These are phyloP conservation scores for Apiospora malaysiana DNA, from an alignment of 2,329 filamentous ascomycete species.

Conservation along the genomic window DNA sequence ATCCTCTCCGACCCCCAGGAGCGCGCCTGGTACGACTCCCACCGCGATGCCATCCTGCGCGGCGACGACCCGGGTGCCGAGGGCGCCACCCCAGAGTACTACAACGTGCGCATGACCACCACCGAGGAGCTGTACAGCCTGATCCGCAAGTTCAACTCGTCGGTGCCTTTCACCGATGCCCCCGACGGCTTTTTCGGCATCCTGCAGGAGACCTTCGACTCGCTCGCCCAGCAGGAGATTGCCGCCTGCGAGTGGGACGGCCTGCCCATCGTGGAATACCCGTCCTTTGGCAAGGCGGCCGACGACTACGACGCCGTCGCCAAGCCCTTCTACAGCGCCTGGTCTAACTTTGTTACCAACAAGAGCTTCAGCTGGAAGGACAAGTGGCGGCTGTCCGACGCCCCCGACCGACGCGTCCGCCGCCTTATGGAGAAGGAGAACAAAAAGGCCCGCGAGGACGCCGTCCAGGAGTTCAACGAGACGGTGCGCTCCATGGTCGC, in stretches of 20 bases:
- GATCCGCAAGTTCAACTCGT: conserved; percentile 80
- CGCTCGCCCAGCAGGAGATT: conserved; percentile 80
- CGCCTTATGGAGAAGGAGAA: conserved; percentile 97
- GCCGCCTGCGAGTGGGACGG: conserved; percentile 74
- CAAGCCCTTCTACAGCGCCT: conserved; percentile 79
- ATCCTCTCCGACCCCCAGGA: conserved; percentile 96
- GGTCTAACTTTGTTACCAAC: conserved; percentile 80
- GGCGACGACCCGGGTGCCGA: conserved; percentile 61
- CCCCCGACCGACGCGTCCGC: conserved; percentile 82
- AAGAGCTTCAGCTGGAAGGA: conserved; percentile 94
- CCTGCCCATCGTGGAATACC: conserved; percentile 69
- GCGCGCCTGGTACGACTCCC: conserved; percentile 96
- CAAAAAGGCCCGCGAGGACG: conserved; percentile 80
- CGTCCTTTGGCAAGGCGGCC: conserved; percentile 79
- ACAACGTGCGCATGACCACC: conserved; percentile 78
- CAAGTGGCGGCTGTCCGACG: conserved; percentile 80
- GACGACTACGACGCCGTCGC: conserved; percentile 80
- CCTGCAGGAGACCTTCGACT: conserved; percentile 77
- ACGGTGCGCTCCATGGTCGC: conserved; percentile 84
- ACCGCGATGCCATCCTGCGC: conserved; percentile 82
- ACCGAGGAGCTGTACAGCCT: conserved; percentile 79
- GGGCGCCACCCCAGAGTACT: conserved; percentile 61
- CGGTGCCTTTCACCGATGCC: conserved; percentile 80
- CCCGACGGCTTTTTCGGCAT: conserved; percentile 85
- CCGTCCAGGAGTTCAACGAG: conserved; percentile 88